phyloP scores from a whole-genome alignment of 129 eudicot species.

The Apium graveolens region DNA sequence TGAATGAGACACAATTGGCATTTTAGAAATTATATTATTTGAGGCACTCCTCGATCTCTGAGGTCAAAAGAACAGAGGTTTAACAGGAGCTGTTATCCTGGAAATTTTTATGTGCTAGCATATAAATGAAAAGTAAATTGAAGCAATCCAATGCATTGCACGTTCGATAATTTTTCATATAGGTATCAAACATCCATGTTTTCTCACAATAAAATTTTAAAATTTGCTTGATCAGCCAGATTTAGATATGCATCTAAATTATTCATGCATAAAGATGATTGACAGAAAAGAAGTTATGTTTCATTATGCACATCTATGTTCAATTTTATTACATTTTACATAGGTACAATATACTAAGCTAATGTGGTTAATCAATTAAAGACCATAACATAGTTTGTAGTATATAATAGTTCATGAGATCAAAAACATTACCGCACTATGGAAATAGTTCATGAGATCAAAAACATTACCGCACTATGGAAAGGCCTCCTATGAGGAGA shows the following conservation, averaged over 20 bases:
- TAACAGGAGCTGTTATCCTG: background rate
- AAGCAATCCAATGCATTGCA: background rate
- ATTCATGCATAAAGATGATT: background rate
- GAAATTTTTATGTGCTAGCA: background rate
- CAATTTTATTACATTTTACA: background rate
- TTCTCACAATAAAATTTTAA: background rate
- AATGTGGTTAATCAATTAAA: background rate
- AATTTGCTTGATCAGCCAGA: background rate
- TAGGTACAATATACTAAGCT: background rate
- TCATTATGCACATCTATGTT: background rate
- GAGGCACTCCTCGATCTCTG: background rate
- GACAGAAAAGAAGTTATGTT: background rate
- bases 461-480: conserved; percentile 45
- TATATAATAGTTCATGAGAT: background rate
- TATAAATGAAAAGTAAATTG: background rate
- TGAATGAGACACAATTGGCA: background rate
- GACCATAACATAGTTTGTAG: background rate
- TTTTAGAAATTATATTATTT: background rate
- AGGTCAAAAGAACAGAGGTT: background rate
- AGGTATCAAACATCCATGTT: background rate
- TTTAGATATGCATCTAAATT: background rate
- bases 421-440: conserved; percentile 44
- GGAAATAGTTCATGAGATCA: no score
- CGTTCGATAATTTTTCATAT: background rate
- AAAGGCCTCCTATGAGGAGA: conserved; percentile 55